phyloP scores from a whole-genome alignment of 805 yeast species.

The Cyberlindnera meyerae region DNA sequence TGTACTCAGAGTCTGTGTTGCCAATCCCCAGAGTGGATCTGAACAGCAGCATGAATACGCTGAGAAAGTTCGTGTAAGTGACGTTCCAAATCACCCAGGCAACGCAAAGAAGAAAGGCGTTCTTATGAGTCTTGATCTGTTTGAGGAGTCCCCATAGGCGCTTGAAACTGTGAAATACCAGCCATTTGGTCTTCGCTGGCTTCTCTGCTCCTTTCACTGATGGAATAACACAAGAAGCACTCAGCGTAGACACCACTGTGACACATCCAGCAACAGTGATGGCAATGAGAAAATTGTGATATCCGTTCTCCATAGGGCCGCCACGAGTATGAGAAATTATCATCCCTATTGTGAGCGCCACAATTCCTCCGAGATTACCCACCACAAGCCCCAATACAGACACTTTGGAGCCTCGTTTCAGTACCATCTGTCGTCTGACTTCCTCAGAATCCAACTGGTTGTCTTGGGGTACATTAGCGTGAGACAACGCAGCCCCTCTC shows the following conservation, averaged over 20 bases:
- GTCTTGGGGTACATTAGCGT: not conserved
- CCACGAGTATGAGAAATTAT: slow-evolving; percentile 31
- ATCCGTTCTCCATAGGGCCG: slow-evolving; percentile 26
- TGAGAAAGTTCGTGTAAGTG: slow-evolving; percentile 31
- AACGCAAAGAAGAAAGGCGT: slow-evolving; percentile 34
- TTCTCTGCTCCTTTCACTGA: slow-evolving; percentile 25
- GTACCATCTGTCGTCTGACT: slow-evolving; percentile 22
- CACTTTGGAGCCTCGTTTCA: slow-evolving; percentile 32
- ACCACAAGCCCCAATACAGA: slow-evolving; percentile 34
- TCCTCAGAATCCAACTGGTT: slow-evolving; percentile 19
- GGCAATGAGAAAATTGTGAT: slow-evolving; percentile 33
- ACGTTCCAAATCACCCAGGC: slow-evolving; percentile 41
- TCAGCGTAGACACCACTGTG: slow-evolving; percentile 27
- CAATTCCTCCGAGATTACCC: slow-evolving; percentile 35
- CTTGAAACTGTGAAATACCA: slow-evolving; percentile 25
- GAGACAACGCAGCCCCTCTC: slow-evolving; percentile 28
- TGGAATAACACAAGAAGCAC: slow-evolving; percentile 30
- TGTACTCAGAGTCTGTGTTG: slow-evolving; percentile 33
- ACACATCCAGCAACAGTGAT: slow-evolving; percentile 35
- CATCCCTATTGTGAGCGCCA: slow-evolving; percentile 34
- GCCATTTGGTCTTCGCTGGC: slow-evolving; percentile 27
- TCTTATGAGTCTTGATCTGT: slow-evolving; percentile 27
- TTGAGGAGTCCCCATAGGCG: slow-evolving; percentile 25
- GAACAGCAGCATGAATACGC: slow-evolving; percentile 33
- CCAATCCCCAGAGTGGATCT: slow-evolving; percentile 38